phyloP scores from a whole-genome alignment of 2,329 filamentous ascomycete genomes.

The Colletotrichum costaricense region DNA sequence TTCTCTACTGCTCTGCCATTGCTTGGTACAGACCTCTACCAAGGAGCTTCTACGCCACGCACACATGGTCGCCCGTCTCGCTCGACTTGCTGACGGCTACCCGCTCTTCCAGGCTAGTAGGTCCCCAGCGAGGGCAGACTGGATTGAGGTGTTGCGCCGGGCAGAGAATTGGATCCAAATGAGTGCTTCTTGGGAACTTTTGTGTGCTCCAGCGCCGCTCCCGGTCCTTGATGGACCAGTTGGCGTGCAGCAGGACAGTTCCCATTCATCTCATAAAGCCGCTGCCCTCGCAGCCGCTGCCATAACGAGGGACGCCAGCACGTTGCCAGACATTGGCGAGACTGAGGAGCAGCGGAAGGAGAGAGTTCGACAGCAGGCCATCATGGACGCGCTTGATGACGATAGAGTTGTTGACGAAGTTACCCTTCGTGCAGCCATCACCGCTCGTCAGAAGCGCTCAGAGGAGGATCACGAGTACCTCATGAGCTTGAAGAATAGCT shows the following conservation, averaged over 20 bases:
- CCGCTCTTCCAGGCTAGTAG: conserved; percentile 81
- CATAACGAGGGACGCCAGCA: conserved; percentile 40
- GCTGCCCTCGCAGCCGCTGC: conserved; percentile 49
- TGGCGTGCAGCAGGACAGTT: conserved; percentile 36
- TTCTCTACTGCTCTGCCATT: conserved; percentile 80
- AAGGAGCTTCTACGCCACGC: conserved; percentile 85
- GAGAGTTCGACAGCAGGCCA: conserved; percentile 71
- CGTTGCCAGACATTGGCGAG: conserved; percentile 46
- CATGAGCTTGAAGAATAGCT: conserved; percentile 26
- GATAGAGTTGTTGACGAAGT: conserved; percentile 76
- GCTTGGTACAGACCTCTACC: conserved; percentile 80
- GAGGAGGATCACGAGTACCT: conserved; percentile 61
- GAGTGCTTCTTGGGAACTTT: conserved; percentile 72
- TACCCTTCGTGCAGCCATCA: conserved; percentile 71
- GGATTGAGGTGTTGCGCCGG: conserved; percentile 79
- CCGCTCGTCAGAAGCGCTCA: conserved; percentile 67
- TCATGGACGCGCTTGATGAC: conserved; percentile 75
- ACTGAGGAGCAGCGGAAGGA: conserved; percentile 67
- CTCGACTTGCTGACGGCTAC: conserved; percentile 80
- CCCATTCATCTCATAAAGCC: conserved; percentile 41
- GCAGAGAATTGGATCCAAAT: conserved; percentile 78
- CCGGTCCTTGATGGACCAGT: conserved; percentile 45
- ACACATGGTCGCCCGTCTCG: conserved; percentile 82
- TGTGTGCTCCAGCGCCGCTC: conserved; percentile 73
- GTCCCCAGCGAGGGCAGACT: conserved; percentile 80